Percentiles rank a stretch among this genome's conserved stretches.
phyloP scores from a whole-genome alignment of 2,329 filamentous ascomycete species.

The Fusarium domesticum region DNA sequence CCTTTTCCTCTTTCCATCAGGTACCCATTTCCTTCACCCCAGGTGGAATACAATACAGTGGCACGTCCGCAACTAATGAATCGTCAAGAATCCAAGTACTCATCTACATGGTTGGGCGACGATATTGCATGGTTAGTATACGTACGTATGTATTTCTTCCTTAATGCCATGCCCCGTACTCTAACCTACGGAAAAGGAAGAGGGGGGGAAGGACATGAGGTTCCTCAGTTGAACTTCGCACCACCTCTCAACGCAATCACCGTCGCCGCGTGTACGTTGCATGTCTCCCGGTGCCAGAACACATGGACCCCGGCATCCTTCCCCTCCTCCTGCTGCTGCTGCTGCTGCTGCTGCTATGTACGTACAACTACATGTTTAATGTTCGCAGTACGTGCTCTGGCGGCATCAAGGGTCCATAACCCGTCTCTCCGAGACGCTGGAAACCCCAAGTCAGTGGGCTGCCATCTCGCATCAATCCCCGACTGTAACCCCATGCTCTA shows the following conservation, averaged over 20 bases:
- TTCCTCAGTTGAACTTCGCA: background rate
- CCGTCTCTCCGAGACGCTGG: conserved; percentile 20
- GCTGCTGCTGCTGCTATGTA: background rate
- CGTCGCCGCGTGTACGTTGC: background rate
- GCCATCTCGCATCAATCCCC: conserved; percentile 10
- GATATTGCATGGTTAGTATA: no score
- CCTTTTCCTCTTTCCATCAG: conserved; percentile 9
- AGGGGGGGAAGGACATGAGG: no score
- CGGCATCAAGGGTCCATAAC: conserved; percentile 10
- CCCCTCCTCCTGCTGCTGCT: background rate
- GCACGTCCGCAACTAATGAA: no score
- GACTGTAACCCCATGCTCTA: conserved; percentile 2
- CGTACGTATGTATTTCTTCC: no score
- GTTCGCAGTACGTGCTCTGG: no score
- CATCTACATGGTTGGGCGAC: no score
- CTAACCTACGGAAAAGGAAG: no score
- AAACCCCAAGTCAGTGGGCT: conserved; percentile 9
- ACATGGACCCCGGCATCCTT: background rate
- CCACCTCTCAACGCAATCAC: background rate
- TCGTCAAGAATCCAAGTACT: no score
- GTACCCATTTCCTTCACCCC: conserved; percentile 8
- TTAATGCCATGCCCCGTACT: no score
- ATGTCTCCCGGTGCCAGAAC: background rate
- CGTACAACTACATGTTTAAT: no score
- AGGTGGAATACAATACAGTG: no score